These are phyloP conservation scores for Lentinula raphanica DNA, from an alignment of 768 basidiomycete species.

Conservation along the genomic window DNA sequence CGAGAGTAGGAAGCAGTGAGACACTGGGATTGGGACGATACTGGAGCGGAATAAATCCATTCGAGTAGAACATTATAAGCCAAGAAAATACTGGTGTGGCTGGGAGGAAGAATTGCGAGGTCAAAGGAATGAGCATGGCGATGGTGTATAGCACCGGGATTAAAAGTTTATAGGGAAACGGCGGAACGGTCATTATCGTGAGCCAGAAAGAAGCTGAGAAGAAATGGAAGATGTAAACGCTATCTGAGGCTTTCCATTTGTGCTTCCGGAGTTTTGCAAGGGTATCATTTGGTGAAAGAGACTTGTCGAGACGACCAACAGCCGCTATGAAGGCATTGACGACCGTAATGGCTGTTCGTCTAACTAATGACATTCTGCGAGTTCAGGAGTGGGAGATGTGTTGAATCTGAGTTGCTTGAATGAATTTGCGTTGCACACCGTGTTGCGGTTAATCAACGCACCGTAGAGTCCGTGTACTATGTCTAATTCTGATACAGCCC, in stretches of 20 bases:
- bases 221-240: constrained; percentile 60
- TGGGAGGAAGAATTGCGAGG: constrained; percentile 86
- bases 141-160: constrained; percentile 69
- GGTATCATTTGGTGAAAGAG: constrained; percentile 65
- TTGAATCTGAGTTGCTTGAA: neutral
- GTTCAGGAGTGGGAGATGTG: neutral
- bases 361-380: neutral
- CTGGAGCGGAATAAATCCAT: constrained; percentile 73
- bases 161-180: constrained; percentile 66
- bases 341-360: constrained; percentile 1
- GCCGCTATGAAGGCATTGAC: constrained; percentile 52
- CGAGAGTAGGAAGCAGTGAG: constrained; percentile 88
- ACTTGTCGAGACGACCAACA: constrained; percentile 68
- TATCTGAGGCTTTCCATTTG: constrained; percentile 51
- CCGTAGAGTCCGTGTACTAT: too few species aligned
- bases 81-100: constrained; percentile 84
- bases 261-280: constrained; percentile 54
- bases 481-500: too few species aligned
- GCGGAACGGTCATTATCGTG: constrained; percentile 61
- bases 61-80: constrained; percentile 82
- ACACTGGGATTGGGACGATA: constrained; percentile 86
- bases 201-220: constrained; percentile 67
- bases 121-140: constrained; percentile 76
- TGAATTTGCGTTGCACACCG: too few species aligned
- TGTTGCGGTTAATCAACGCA: too few species aligned